Evolutionary conservation across 495 filamentous ascomycete genomes (phyloP).

Genomic region (Diplogelasinospora grovesii): DNA sequence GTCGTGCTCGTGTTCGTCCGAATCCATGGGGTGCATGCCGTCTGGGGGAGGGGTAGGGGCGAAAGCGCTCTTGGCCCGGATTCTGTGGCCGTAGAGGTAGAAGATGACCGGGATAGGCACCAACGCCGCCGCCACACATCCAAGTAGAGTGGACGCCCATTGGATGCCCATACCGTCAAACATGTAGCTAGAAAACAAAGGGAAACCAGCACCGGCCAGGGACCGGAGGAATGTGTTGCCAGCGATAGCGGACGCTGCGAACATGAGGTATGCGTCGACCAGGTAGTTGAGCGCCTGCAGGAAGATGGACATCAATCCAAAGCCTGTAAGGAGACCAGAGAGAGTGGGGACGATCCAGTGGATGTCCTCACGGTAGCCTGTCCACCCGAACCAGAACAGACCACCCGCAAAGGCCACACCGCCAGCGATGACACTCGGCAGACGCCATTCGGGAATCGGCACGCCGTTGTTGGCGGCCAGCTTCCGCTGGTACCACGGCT

Average conservation of each 20-base stretch:
- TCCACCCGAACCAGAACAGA: slow-evolving; percentile 88
- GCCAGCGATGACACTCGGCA: slow-evolving; percentile 71
- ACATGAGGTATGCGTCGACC: slow-evolving; percentile 82
- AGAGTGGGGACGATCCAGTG: slow-evolving; percentile 81
- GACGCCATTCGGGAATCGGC: slow-evolving; percentile 79
- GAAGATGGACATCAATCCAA: slow-evolving; percentile 72
- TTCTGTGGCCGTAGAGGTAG: slow-evolving; percentile 54
- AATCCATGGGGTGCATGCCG: neutral
- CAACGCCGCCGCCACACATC: slow-evolving; percentile 59
- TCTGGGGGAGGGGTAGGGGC: slow-evolving; percentile 45
- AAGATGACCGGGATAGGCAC: slow-evolving; percentile 72
- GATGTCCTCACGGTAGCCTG: slow-evolving; percentile 53
- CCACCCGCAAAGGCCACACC: slow-evolving; percentile 67
- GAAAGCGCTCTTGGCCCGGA: slow-evolving; percentile 60
- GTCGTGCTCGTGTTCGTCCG: slow-evolving; percentile 1
- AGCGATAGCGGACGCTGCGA: slow-evolving; percentile 82
- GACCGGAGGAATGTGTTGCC: slow-evolving; percentile 86
- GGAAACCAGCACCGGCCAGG: slow-evolving; percentile 69
- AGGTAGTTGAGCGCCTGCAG: slow-evolving; percentile 81
- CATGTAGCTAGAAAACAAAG: slow-evolving; percentile 77
- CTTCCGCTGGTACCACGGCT: slow-evolving; percentile 63
- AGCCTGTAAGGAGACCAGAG: slow-evolving; percentile 53
- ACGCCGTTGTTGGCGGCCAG: slow-evolving; percentile 64
- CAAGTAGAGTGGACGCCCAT: slow-evolving; percentile 71
- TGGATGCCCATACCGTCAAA: slow-evolving; percentile 70